Evolutionary conservation across 1,139 yeast species (phyloP), one percentile per base, ranked within the genome.

Genomic region (Geotrichum armillariae): DNA sequence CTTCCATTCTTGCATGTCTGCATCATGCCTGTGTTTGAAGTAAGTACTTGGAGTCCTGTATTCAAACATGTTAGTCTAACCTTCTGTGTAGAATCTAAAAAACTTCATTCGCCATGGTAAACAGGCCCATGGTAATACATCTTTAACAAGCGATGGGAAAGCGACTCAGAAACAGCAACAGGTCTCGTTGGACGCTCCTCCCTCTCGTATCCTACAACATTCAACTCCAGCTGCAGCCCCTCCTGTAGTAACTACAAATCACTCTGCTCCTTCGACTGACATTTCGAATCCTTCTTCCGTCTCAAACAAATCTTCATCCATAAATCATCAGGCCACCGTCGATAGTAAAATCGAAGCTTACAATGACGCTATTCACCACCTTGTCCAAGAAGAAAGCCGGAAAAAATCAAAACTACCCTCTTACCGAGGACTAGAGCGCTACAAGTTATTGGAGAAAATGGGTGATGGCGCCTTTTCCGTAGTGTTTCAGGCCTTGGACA

Each of bases 381-480:
- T 84, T 48, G 86, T 85, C 31, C 81, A 78, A 51, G 84, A 83
- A 60, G 90, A 84, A 61, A 74, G 73, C 34, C 67, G 67, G 59
- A 66, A 66, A 58, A 66, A 66, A 52, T 66, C 65, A 49, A 66
- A 60, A 61, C 63, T 66, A 59, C 75, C 75, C 18, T 65, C 70
- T 46, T 81, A 78, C 57, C 79, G 78, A 25, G 78, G 79, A 1
- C 66, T 78, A 25, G 78, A 76, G 41, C 40, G 73, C 22, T 81
- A 76, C 62, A 64, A 66, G 43, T 68, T 79, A 41, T 55, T 74
- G 52, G 78, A 68, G 54, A 70, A 71, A 57, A 69, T 72, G 69
- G 77, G 76, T 46, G 77, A 73, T 65, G 99, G 99, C 18, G 99
- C 98, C 0, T 91, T 91, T 66, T 87, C 96, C 3, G 77, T 80